phyloP scores from a whole-genome alignment of 1,139 yeast species.

The Suhomyces panamericanus region DNA sequence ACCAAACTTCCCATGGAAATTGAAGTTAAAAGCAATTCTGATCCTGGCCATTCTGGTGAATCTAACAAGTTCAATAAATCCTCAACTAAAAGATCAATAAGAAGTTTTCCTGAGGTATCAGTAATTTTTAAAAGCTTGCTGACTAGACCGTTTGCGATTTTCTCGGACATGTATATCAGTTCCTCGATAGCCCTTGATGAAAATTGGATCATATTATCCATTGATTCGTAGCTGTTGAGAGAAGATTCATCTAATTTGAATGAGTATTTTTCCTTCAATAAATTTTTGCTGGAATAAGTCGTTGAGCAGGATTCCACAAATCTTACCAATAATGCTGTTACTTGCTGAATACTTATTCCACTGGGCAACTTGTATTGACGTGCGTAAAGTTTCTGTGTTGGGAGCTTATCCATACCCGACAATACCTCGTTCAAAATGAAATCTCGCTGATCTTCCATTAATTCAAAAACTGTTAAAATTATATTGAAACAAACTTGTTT shows the following conservation, averaged over 20 bases:
- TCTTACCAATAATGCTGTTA: slow-evolving; percentile 45
- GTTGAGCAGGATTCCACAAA: slow-evolving; percentile 43
- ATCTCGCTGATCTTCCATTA: slow-evolving; percentile 50
- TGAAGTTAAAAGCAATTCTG: slow-evolving; percentile 49
- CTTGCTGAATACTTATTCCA: slow-evolving; percentile 51
- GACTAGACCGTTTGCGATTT: slow-evolving; percentile 41
- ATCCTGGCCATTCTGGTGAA: slow-evolving; percentile 62
- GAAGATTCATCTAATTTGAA: background rate
- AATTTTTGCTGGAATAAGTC: background rate
- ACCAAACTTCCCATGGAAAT: slow-evolving; percentile 42
- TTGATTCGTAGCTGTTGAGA: background rate
- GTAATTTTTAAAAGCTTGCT: slow-evolving; percentile 38
- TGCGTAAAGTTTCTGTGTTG: slow-evolving; percentile 42
- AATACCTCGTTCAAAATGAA: slow-evolving; percentile 63
- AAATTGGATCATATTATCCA: background rate
- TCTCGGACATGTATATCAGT: slow-evolving; percentile 20
- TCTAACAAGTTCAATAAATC: slow-evolving; percentile 54
- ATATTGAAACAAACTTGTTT: slow-evolving; percentile 37
- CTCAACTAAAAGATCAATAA: slow-evolving; percentile 52
- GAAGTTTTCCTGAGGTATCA: slow-evolving; percentile 38
- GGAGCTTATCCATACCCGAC: slow-evolving; percentile 49
- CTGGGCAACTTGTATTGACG: slow-evolving; percentile 44
- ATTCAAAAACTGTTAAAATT: slow-evolving; percentile 46
- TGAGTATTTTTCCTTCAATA: background rate
- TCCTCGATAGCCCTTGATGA: background rate